Evolutionary conservation across 345 rosid genomes (phyloP), one percentile per base, ranked within the genome.

Genomic region (Euphorbia tirucalli): DNA sequence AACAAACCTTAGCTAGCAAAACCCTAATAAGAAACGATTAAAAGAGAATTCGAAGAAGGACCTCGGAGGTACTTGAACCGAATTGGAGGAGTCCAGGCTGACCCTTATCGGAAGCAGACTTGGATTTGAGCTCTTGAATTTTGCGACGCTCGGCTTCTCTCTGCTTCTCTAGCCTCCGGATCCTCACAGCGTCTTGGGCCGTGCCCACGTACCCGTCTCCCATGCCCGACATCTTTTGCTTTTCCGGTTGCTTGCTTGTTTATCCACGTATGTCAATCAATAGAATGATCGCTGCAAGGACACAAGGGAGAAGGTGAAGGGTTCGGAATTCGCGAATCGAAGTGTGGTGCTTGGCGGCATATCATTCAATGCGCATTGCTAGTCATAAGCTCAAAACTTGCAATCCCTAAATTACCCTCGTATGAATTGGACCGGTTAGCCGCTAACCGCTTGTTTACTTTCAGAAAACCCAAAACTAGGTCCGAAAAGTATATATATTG

Each of bases 171-270:
- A 96, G 85, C 69, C 99, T 86, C 21, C 98, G 96, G 77, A 96
- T 96, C 82, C 97, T 96, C 68, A 91, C 99, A 41, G 93, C 98
- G 73, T 96, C 99, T 75, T 96, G 99, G 80, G 98, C 89, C 71
- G 99, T 88, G 61, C 99, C 99, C 60, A 96, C 99, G 85, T 96
- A 96, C 60, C 99, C 98, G 62, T 96, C 97, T 54, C 99, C 99
- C 99, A 96, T 96, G 24, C 99, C 98, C 86, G 99, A 87, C 99
- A 96, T 93, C 85, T 28, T 80, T 85, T 62, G 69, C 16, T 24
- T 37, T n/a, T 62, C 13, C 19, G 35, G 35, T 6, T 35, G 9
- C 49, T 63, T 10, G 25, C 24, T 61, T 19, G 25, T n/a, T 41
- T 10, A 5, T 41, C 44, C 9, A 11, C 11, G 11, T 10, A 41